These are phyloP conservation scores for Micromonas pusilla DNA, from an alignment of 139 green algal species.

Conservation along the genomic window DNA sequence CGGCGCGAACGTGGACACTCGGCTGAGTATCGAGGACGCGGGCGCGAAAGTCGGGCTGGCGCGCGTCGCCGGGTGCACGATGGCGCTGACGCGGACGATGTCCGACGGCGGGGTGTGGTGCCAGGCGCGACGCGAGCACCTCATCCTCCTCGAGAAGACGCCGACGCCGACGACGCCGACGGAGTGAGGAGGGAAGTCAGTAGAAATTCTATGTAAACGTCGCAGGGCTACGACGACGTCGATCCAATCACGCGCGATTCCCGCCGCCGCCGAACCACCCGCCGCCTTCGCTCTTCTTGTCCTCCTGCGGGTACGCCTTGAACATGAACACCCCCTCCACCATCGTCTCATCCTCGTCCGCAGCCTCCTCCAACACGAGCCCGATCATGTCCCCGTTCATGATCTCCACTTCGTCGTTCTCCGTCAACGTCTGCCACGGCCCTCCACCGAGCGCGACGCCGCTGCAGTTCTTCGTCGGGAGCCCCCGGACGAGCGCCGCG, in stretches of 20 bases:
- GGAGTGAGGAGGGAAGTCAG: background rate
- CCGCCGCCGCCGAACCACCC: no score
- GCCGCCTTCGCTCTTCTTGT: no score
- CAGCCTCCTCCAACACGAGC: no score
- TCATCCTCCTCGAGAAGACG: slow-evolving; percentile 19
- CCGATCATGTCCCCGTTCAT: no score
- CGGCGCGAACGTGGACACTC: slow-evolving; percentile 14
- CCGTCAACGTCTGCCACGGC: slow-evolving; percentile 8
- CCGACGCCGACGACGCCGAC: background rate
- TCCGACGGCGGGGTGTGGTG: background rate
- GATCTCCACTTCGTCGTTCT: no score
- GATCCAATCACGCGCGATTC: no score
- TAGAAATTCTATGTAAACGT: no score
- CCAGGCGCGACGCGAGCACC: slow-evolving; percentile 5
- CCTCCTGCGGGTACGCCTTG: no score
- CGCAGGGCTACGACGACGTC: no score
- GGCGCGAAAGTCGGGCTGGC: slow-evolving; percentile 3
- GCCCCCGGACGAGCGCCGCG: background rate
- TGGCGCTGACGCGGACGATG: background rate
- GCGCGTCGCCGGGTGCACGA: background rate
- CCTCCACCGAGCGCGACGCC: slow-evolving; percentile 8
- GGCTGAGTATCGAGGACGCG: background rate
- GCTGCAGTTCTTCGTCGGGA: slow-evolving; percentile 11
- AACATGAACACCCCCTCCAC: no score
- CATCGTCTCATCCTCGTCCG: no score